Percentiles rank a stretch among this genome's conserved stretches.
Conservation (phyloP, 1,139 yeast genomes). For the Diutina sp. region DNA sequence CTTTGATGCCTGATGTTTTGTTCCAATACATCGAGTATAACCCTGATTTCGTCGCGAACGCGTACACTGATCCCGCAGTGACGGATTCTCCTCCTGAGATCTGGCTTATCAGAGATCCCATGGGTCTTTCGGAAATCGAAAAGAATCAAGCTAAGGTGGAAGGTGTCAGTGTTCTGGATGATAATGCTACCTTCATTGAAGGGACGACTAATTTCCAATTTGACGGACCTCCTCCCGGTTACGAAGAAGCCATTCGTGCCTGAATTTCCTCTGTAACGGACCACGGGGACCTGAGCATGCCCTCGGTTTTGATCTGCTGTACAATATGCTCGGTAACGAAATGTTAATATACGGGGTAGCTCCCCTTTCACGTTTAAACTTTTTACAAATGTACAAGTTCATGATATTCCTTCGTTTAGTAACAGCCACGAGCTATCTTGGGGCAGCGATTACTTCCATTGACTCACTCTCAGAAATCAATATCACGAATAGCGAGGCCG, state of each 20-base stretch:
- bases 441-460: neutral
- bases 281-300: neutral
- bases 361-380: neutral
- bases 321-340: neutral
- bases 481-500: neutral
- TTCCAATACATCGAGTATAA: constrained; percentile 32
- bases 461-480: neutral
- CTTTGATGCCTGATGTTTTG: constrained; percentile 25
- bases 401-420: neutral
- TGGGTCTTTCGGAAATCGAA: constrained; percentile 56
- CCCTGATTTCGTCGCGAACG: constrained; percentile 29
- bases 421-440: neutral
- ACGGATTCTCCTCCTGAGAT: constrained; percentile 48
- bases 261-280: constrained; percentile 6
- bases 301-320: neutral
- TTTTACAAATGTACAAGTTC: neutral
- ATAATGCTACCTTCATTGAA: constrained; percentile 40
- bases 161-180: constrained; percentile 46
- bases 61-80: constrained; percentile 59
- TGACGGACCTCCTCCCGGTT: constrained; percentile 54
- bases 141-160: constrained; percentile 43
- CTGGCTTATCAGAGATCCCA: constrained; percentile 58
- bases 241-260: constrained; percentile 30
- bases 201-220: constrained; percentile 36
- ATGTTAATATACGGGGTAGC: neutral